Base-by-base conservation (phyloP, 1,284 basidiomycete species). In the Naganishia liquefaciens region DNA sequence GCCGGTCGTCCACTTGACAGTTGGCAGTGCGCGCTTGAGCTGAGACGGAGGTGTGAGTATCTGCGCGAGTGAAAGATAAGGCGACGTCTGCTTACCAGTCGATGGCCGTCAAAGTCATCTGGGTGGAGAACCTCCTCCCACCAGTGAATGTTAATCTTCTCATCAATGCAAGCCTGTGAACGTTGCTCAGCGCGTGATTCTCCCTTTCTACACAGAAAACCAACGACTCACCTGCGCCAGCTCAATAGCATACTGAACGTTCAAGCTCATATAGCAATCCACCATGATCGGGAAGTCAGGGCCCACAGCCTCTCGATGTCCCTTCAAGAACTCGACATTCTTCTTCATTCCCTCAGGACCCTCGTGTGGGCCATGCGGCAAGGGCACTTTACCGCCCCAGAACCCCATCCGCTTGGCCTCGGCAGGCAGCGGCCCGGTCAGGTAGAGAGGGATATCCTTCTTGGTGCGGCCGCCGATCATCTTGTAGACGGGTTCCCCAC, bases 61-160 rank as follows among this genome's bases (percentile, higher is more conserved):
- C 10, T 25, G 46, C 46, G 33, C 17, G 7, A 27, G 4, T 5
- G 42, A 0, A 15, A 19, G 10, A 25, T 13, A 28, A 49, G 40
- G 42, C 11, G 27, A 10, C 42, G 5, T 17, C 30, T 13, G 27
- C 57, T 54, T 30, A 69, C 65, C 44, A 70, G 69, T 54, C 72
- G 70, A 67, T 82, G 80, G 15, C 82, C 82, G 65, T 82, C 80
- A 72, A 80, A 80, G 69, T 81, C 79, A 65, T 82, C 81, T 10
- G 82, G 82, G 69, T 81, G 80, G 6, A 82, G 76, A 7, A 80
- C 79, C 72, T 84, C 83, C 70, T 84, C 83, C 81, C 82, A 84
- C 83, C 82, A 84, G 69, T 78, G 70, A 70, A 81, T 80, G 65
- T 81, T 75, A 68, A 83, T 80, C 39, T 79, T 79, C 42, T 81